A percentile compares a stretch with the other conserved stretches of the same genome.
Evolutionary conservation across 225 moss, liverwort and hornwort species (phyloP).

Genomic region (Physcomitrellopsis africana): DNA sequence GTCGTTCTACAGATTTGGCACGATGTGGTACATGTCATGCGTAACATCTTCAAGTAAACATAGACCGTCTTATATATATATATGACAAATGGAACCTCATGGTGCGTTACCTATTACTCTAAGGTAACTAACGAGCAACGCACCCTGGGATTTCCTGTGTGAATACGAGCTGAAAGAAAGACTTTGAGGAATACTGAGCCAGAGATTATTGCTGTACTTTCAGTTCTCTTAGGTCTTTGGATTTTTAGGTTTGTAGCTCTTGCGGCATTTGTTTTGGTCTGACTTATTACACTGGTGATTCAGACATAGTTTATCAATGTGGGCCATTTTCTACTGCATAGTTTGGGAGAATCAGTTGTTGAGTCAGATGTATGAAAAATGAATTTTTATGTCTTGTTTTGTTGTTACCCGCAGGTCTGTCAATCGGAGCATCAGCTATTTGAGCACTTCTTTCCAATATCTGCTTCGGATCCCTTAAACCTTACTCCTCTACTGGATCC

Average conservation of each 20-base stretch:
- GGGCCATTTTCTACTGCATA: neutral
- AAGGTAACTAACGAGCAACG: too few relatives aligned
- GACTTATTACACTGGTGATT: neutral
- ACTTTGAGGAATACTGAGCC: too few relatives aligned
- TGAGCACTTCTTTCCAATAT: constrained; percentile 68
- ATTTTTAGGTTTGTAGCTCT: neutral
- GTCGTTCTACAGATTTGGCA: neutral
- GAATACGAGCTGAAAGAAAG: neutral
- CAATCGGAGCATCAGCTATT: constrained; percentile 72
- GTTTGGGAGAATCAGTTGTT: neutral
- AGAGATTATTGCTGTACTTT: too few relatives aligned
- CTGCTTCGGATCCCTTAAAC: constrained; percentile 49
- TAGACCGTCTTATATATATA: too few relatives aligned
- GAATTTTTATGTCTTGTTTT: neutral
- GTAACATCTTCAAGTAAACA: neutral
- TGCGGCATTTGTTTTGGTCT: neutral
- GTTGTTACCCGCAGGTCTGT: constrained; percentile 41
- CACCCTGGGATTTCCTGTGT: neutral
- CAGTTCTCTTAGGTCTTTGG: neutral
- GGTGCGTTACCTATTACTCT: too few relatives aligned
- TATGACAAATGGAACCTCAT: too few relatives aligned
- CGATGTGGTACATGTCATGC: neutral
- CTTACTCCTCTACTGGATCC: constrained; percentile 64
- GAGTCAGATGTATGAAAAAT: neutral
- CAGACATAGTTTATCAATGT: neutral